A percentile compares a stretch with the other conserved stretches of the same genome.
Conservation (phyloP, 805 yeast genomes). For the Candida arabinofermentans region DNA sequence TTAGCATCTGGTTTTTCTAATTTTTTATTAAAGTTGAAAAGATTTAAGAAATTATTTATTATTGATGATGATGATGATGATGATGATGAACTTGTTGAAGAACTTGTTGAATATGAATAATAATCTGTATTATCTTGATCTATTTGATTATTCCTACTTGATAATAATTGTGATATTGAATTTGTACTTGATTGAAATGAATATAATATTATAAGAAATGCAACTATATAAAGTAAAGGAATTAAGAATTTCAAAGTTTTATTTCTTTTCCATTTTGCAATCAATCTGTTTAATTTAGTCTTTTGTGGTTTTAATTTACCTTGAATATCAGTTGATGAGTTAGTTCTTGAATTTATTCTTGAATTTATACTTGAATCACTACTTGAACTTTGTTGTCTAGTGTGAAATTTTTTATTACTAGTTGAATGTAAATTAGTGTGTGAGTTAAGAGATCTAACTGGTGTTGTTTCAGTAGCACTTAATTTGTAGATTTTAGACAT, state of each 20-base stretch:
- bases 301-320: conserved; percentile 5
- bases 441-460: conserved; percentile 1
- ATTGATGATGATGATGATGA: not conserved
- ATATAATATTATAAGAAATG: conserved; percentile 12
- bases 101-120: conserved; percentile 1
- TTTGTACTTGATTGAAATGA: conserved; percentile 4
- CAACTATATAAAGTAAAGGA: conserved; percentile 17
- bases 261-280: conserved; percentile 14
- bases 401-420: not conserved
- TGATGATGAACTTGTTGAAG: too few relatives aligned
- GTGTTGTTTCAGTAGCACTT: not conserved
- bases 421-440: not conserved
- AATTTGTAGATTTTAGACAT: too few relatives aligned
- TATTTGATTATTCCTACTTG: not conserved
- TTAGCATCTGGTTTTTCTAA: conserved; percentile 14
- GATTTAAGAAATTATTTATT: conserved; percentile 1
- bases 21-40: conserved; percentile 1
- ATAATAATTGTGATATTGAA: not conserved
- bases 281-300: not conserved
- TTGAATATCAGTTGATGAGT: not conserved
- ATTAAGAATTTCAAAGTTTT: conserved; percentile 12
- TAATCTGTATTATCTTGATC: not conserved
- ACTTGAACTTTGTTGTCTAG: not conserved
- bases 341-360: too few relatives aligned
- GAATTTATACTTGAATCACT: not conserved